Evolutionary conservation across 257 asterid species (phyloP), one percentile per base, ranked within the genome.

Genomic region (Nicotiana sylvestris): DNA sequence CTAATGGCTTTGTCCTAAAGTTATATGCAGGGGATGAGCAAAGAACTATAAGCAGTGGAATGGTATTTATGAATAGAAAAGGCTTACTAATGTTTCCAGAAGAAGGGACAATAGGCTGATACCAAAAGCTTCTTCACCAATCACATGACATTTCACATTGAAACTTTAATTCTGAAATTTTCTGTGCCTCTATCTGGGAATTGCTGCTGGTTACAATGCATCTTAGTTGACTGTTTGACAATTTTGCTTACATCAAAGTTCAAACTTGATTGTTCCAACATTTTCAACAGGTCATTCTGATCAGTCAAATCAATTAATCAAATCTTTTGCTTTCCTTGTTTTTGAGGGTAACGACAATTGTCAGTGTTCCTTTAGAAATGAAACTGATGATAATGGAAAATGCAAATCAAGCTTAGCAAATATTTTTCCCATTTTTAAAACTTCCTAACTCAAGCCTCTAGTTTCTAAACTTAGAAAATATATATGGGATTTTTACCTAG

Each of bases 71-170:
- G 53, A 2, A 43, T 72, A 58, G 81, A 69, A 64, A 83, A 29
- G 66, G 60, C 35, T 76, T 6, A 76, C 60, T 11, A 77, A 58
- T 86, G 83, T 86, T 86, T 18, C 81, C 18, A 35, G 15, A 35
- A 67, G 69, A 46, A 49, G 78, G 49, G 83, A 76, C 81, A 86
- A 49, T 32, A 53, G 51, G 51, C 51, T 43, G 51, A 43, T 43
- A 43, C 11, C 51, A 43, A 43, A 30, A 56, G 82, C 61, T 82
- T 85, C 68, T 85, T 82, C 79, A 11, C 85, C 83, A 15, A 82
- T 78, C 80, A 76, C 51, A 9, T 43, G 51, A 9, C 51, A 43
- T 43, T 43, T 43, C 51, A 43, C 8, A 82, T 60, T 70, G 84
- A 53, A 39, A 57, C 67, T 25, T 80, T 25, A 56, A 35, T 11